phyloP scores from a whole-genome alignment of 176 grass and related monocot species.

The Typha latifolia region DNA sequence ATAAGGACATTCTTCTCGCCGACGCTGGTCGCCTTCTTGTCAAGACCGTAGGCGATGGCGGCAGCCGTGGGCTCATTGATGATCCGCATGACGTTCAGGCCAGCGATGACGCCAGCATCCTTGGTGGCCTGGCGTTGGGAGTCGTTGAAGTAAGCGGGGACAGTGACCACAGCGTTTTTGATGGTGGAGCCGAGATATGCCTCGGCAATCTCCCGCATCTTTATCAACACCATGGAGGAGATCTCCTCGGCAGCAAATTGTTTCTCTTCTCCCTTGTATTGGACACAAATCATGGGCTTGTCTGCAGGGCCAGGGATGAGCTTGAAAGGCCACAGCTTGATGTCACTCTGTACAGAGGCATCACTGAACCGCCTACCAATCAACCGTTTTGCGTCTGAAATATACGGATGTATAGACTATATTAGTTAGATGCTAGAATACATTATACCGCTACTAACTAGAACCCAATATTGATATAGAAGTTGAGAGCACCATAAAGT shows the following conservation, averaged over 20 bases:
- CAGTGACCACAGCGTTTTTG: conserved; percentile 88
- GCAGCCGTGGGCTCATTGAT: conserved; percentile 88
- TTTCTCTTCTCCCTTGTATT: conserved; percentile 64
- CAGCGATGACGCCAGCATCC: conserved; percentile 77
- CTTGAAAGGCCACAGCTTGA: conserved; percentile 76
- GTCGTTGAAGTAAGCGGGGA: conserved; percentile 94
- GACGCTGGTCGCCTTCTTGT: conserved; percentile 79
- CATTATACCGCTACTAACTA: not conserved
- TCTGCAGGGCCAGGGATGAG: conserved; percentile 44
- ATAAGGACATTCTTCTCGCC: conserved; percentile 97
- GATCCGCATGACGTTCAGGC: conserved; percentile 83
- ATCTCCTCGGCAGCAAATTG: conserved; percentile 70
- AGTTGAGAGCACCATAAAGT: no score
- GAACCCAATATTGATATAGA: not conserved
- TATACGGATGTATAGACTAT: not conserved
- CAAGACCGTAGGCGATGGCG: conserved; percentile 78
- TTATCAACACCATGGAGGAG: conserved; percentile 78
- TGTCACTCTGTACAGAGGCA: conserved; percentile 67
- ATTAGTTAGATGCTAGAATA: not conserved
- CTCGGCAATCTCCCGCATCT: conserved; percentile 86
- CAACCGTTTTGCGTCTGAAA: conserved; percentile 74
- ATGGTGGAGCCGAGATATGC: conserved; percentile 58
- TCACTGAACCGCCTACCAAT: conserved; percentile 72
- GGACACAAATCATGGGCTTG: conserved; percentile 68
- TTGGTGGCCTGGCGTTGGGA: conserved; percentile 88